A percentile compares a stretch with the other conserved stretches of the same genome.
Evolutionary conservation across 2,329 filamentous ascomycete genomes (phyloP).

Genomic region (Ophiognomonia clavigignenti-juglandacearum): DNA sequence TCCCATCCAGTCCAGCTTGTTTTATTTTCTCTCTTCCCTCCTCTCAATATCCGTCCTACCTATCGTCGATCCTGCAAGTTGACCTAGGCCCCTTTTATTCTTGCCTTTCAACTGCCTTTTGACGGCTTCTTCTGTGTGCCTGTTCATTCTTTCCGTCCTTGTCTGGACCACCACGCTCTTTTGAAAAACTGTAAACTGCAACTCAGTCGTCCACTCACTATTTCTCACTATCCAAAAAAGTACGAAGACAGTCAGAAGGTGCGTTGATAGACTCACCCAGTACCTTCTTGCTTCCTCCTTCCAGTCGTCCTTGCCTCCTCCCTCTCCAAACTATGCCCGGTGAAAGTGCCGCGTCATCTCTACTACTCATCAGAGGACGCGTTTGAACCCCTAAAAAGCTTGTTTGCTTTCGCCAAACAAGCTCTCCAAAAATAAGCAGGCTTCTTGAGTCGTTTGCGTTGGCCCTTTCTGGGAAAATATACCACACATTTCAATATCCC

Average conservation of each 20-base stretch:
- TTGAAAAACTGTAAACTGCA: slow-evolving; percentile 7
- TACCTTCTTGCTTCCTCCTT: too few species aligned
- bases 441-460: neutral
- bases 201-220: neutral
- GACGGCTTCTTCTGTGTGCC: too few species aligned
- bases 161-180: slow-evolving; percentile 11
- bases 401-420: neutral
- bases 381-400: neutral
- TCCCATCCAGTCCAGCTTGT: neutral
- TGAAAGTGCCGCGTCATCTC: too few species aligned
- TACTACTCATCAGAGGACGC: too few species aligned
- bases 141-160: neutral
- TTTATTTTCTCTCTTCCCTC: slow-evolving; percentile 1
- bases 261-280: too few species aligned
- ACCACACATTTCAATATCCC: neutral
- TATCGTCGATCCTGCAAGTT: slow-evolving; percentile 8
- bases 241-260: neutral
- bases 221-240: neutral
- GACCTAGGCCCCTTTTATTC: slow-evolving; percentile 11
- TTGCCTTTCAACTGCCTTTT: slow-evolving; percentile 10
- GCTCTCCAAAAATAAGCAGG: neutral
- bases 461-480: neutral
- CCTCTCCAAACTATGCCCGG: too few species aligned
- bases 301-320: too few species aligned
- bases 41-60: neutral